Base-by-base conservation (phyloP, 2,329 filamentous ascomycete genomes). In the Aspergillus sp. region DNA sequence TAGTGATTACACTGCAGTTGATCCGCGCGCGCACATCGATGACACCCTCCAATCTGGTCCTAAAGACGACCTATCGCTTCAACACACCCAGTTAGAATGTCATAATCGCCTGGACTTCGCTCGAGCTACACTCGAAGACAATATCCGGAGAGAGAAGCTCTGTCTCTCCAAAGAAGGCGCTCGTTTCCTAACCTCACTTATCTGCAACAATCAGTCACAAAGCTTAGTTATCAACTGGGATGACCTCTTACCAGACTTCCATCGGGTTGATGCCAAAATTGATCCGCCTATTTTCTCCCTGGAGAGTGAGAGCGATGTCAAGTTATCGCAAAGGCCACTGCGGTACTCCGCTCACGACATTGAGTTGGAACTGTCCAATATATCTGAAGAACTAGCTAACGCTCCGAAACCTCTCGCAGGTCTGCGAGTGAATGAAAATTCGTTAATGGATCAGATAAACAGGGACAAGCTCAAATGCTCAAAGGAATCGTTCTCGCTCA, bases 241-340 rank as follows among this genome's bases (percentile, higher is more conserved):
- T 2, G 44, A 63, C 2, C 41, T 66, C 25, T 60, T 71, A 12
- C 62, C 62, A 21, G 56, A 62, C 44, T 66, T 55, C 60, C 55
- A 55, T 55, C 64, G 44, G 17, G 65, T 67, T 50, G 53, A 60
- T 33, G 52, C 79, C 39, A 82, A 78, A 59, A 57, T 78, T 9
- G 80, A 83, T 52, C 56, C 76, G 37, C 81, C 83, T 3, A 51
- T 84, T 0, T 68, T 84, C 6, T 54, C n/a, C 3, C 73, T 70
- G 3, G 75, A 80, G 27, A 69, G 75, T 2, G 80, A 80, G 52
- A 77, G 80, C 59, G 71, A 75, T 0, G 60, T 80, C 1, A 60
- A 66, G 0, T 82, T 79, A 74, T 74, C 78, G 2, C 58, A 62
- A 15, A 44, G 15, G 0, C 68, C 43, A 21, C 19, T 57, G 12